Percentiles rank a stretch among this genome's conserved stretches.
Conservation (phyloP, 2,329 filamentous ascomycete genomes). For the Cladosporium sp. region DNA sequence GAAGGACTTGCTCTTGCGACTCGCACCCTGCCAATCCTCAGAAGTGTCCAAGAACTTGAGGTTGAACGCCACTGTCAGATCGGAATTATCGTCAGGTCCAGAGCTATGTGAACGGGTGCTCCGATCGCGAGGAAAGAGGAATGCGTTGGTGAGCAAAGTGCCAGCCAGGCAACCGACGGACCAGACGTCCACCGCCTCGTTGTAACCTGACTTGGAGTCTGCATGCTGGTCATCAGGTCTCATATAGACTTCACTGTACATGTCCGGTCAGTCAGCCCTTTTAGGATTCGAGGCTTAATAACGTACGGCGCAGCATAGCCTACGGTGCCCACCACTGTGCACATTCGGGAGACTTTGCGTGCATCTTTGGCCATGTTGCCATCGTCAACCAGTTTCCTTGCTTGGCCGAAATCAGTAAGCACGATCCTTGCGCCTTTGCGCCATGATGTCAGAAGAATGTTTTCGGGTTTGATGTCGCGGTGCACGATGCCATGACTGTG, state of each 20-base stretch:
- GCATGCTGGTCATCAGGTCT: not conserved
- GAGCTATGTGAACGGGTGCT: slow-evolving; percentile 33
- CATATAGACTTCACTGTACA: slow-evolving; percentile 40
- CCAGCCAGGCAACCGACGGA: slow-evolving; percentile 60
- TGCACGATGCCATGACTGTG: slow-evolving; percentile 60
- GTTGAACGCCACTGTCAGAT: slow-evolving; percentile 33
- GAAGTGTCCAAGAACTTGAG: slow-evolving; percentile 49
- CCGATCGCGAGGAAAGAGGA: slow-evolving; percentile 47
- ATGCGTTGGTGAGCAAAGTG: slow-evolving; percentile 54
- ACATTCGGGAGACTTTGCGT: slow-evolving; percentile 49
- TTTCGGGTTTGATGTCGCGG: slow-evolving; percentile 65
- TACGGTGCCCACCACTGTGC: slow-evolving; percentile 56
- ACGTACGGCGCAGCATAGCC: slow-evolving; percentile 63
- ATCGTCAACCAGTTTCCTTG: slow-evolving; percentile 42
- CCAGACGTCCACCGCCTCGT: slow-evolving; percentile 63
- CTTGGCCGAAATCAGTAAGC: slow-evolving; percentile 63
- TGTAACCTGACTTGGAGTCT: slow-evolving; percentile 49
- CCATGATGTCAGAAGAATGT: slow-evolving; percentile 61
- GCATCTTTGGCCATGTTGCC: not conserved
- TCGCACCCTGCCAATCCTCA: slow-evolving; percentile 44
- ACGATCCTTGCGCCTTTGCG: slow-evolving; percentile 55
- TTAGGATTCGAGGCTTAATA: not conserved
- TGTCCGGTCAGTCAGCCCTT: slow-evolving; percentile 1
- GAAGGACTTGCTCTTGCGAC: slow-evolving; percentile 54
- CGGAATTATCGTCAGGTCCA: slow-evolving; percentile 28